Conservation (phyloP, 148 eudicot genomes). For the Selenicereus undatus region DNA sequence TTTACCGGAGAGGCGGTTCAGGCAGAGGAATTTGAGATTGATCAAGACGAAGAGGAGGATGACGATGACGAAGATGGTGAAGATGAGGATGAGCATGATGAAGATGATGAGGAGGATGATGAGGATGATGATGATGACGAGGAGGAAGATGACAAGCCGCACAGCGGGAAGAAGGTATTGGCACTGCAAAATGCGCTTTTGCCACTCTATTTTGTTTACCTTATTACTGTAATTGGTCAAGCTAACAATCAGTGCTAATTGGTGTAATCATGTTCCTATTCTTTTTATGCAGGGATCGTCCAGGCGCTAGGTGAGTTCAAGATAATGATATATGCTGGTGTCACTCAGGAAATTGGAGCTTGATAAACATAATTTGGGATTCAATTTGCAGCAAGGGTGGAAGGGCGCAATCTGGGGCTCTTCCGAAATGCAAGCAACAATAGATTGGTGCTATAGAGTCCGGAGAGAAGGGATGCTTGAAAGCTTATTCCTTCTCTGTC, state of each 20-base stretch:
- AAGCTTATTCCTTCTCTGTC: conserved; percentile 10
- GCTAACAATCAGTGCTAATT: not conserved
- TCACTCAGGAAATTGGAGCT: not conserved
- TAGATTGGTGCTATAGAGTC: conserved; percentile 22
- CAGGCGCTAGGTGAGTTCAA: conserved; percentile 19
- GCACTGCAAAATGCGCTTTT: not conserved
- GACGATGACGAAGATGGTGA: conserved; percentile 49
- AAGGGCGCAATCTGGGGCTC: conserved; percentile 47
- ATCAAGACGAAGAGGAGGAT: conserved; percentile 30
- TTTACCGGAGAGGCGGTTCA: conserved; percentile 93
- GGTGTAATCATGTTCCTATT: not conserved
- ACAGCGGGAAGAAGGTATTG: conserved; percentile 22
- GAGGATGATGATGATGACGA: conserved; percentile 39
- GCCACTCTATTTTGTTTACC: too few relatives aligned
- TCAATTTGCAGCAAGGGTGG: conserved; percentile 51
- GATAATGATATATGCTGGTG: not conserved
- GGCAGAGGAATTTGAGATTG: conserved; percentile 41
- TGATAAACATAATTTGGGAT: not conserved
- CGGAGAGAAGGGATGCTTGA: conserved; percentile 9
- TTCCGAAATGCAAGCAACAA: conserved; percentile 92
- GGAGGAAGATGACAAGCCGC: conserved; percentile 25
- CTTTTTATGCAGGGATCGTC: conserved; percentile 24
- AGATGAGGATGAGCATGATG: conserved; percentile 52
- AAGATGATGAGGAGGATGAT: conserved; percentile 55
- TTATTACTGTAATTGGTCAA: not conserved